Base-by-base conservation (phyloP, 2,329 filamentous ascomycete species). In the Chaetomiaceae sp. region DNA sequence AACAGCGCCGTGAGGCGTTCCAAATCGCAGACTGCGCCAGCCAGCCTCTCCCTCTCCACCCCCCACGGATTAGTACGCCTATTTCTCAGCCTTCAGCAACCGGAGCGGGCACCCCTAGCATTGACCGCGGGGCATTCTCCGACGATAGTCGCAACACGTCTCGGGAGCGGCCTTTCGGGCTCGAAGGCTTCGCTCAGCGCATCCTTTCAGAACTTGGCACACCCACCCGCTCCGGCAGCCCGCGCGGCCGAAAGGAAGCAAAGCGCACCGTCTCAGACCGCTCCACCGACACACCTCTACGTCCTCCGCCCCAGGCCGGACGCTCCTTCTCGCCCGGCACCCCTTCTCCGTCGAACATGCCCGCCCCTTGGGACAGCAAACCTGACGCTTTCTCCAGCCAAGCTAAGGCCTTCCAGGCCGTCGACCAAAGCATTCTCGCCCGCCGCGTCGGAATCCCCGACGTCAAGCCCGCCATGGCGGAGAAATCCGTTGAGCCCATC, bases 111-210 rank as follows among this genome's bases (percentile, higher is more conserved):
- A 63, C 64, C 0, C 62, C 67, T 2, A 57, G 52, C 11, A 54
- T 70, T 1, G 74, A 78, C n/a, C 69, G 72, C 3, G 65, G 70
- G 2, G 75, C 69, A 50, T 51, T 33, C 38, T 29, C 34, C 4
- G 75, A 78, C 29, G 75, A 73, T 20, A 69, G 72, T 1, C 74
- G 77, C 4, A 72, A 73, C 21, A 67, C 66, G 8, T 83, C 82
- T 0, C 80, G 81, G 0, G 71, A 75, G 14, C 71, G 77, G 9
- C 75, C 77, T 6, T 80, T 77, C 1, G 77, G 75, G 0, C 68
- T 86, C 2, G 82, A 85, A 59, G 77, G 79, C 0, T 76, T 86
- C 33, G 82, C 82, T 0, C 82, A 85, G 63, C 78, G 82, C 5
- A 74, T 86, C 14, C 69, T 86, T 9, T 80, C 79, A 0, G 82